Conservation (phyloP, 345 rosid genomes). For the Mallotus nudiflorus region DNA sequence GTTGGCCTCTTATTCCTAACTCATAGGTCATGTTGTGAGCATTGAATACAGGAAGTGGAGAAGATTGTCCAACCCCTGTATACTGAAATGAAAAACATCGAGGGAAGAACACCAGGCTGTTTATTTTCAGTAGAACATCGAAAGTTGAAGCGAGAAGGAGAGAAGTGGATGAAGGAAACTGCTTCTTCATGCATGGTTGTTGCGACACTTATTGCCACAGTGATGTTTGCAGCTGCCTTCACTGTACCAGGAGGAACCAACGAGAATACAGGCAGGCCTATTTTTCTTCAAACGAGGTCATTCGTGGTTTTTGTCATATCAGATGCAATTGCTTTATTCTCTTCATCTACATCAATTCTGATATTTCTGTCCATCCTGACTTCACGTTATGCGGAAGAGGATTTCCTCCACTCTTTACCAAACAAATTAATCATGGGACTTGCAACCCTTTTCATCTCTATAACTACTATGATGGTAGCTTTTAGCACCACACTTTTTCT, state of each 20-base stretch:
- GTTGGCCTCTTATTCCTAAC: background rate
- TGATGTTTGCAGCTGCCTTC: constrained; percentile 8
- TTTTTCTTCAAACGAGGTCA: background rate
- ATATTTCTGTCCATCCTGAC: constrained; percentile 16
- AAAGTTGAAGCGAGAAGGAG: background rate
- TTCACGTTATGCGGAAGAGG: constrained; percentile 11
- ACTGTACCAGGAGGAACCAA: constrained; percentile 3
- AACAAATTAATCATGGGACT: constrained; percentile 18
- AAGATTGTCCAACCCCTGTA: constrained; percentile 1
- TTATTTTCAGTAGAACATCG: constrained; percentile 4
- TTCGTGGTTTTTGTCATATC: constrained; percentile 14
- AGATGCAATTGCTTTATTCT: constrained; percentile 9
- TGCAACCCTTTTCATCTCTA: constrained; percentile 5
- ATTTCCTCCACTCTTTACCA: constrained; percentile 15
- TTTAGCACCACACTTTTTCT: constrained; percentile 8
- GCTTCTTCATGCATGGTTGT: constrained; percentile 17
- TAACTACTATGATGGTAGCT: constrained; percentile 13
- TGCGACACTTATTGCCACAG: constrained; percentile 14
- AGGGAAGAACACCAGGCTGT: background rate
- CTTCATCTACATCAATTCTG: constrained; percentile 1
- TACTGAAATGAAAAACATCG: background rate
- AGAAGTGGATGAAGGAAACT: constrained; percentile 15
- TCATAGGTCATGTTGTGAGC: background rate
- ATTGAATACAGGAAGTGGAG: constrained; percentile 17
- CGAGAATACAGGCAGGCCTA: background rate